Evolutionary conservation across 2,329 filamentous ascomycete species (phyloP), one percentile per base, ranked within the genome.

Genomic region (Tolypocladium endophyticum): DNA sequence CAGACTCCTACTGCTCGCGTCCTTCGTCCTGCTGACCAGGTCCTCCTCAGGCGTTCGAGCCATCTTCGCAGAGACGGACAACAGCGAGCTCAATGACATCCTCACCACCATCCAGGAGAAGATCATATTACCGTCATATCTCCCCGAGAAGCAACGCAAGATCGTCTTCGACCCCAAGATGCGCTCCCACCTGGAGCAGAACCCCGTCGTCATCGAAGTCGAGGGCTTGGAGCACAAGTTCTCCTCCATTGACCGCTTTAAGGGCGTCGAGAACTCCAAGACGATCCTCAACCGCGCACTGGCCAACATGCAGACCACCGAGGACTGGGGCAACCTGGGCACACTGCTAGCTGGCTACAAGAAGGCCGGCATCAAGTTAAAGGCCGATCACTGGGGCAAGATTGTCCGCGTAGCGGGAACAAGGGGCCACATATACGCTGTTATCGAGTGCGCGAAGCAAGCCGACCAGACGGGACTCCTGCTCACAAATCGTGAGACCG

Each of bases 51-150:
- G 64, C 54, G 64, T 75, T 59, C 68, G 68, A 57, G 69, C 69
- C 61, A 70, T 80, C 60, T 86, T 86, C 67, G 69, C 73, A 9
- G 74, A 77, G 58, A 79, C 82, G 5, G 81, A 81, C 18, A 80
- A 80, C 52, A 63, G 75, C 28, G 74, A 82, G 59, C 78, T 89
- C 61, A 79, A 87, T 69, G 60, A 70, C 16, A 67, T 79, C 38
- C 79, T 89, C 62, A 69, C 72, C 47, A 71, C 67, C 28, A 78
- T 88, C 68, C 83, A 85, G 63, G 72, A 78, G 54, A 81, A 81
- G 64, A 78, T 86, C 70, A 81, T 88, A 69, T 72, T 88, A 50
- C 85, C 85, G n/a, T 72, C 78, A 38, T 81, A 85, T 68, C 81
- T 89, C 35, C 76, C 79, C 28, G 60, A 69, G 35, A 71, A 73